Base-by-base conservation (phyloP, 441 rosid genomes). In the Brassica balearica region DNA sequence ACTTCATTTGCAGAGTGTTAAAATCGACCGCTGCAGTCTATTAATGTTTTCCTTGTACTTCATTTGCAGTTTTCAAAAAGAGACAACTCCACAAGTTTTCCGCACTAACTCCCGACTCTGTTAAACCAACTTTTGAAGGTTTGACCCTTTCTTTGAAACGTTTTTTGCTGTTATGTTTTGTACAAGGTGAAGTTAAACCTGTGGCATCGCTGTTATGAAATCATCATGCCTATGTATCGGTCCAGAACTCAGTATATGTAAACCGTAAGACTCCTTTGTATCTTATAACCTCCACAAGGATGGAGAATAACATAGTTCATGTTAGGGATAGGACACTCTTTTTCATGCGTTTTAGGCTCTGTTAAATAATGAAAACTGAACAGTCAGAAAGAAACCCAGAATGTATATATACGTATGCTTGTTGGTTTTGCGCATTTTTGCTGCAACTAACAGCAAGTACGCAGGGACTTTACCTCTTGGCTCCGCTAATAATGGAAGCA, bases 61-160 rank as follows among this genome's bases (percentile, higher is more conserved):
- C 27, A 29, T 14, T 75, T 80, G 72, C 66, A 80, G 83, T n/a
- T 60, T 75, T 80, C 73, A 75, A 71, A 75, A 71, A 80, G 77
- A 75, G 80, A 80, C 53, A 80, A 71, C 6, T 75, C 65, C 80
- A 75, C 32, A 75, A 75, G 36, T 71, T 75, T 51, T 69, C 8
- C 41, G 20, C 76, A 65, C 72, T 38, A 41, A 80, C 58, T 80
- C 74, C 83, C 5, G 83, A 60, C 56, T 60, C n/a, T 38, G 53
- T 59, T 12, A 73, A 73, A 27, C 69, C 82, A 61, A 36, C 51
- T 22, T 73, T 69, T 51, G 22, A 65, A 65, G 53, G 69, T 65
- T 34, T 65, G 58, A 14, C 8, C 51, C 74, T 61, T 75, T 17
- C 63, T 20, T 59, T 14, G 34, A 22, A 6, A 71, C 29, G 10